phyloP scores from a whole-genome alignment of 2,329 filamentous ascomycete genomes.

The Fusarium humuli region DNA sequence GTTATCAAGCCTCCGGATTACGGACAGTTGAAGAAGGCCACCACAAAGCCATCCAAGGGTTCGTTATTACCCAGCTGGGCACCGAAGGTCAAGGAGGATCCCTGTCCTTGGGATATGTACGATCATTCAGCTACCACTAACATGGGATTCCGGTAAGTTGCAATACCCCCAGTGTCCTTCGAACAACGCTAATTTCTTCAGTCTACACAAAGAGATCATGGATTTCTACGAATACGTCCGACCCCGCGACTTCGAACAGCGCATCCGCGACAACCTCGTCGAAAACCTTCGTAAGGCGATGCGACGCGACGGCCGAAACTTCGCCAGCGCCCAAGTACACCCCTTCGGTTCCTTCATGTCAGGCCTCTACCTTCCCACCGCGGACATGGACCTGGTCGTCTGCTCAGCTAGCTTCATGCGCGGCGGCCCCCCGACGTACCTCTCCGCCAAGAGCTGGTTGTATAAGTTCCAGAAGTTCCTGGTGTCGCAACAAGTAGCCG shows the following conservation, averaged over 20 bases:
- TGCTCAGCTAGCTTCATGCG: slow-evolving; percentile 70
- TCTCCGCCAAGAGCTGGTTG: slow-evolving; percentile 66
- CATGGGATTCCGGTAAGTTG: slow-evolving; percentile 63
- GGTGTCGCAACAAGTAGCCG: slow-evolving; percentile 65
- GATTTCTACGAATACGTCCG: slow-evolving; percentile 90
- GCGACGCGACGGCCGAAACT: slow-evolving; percentile 60
- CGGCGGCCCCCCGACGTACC: slow-evolving; percentile 61
- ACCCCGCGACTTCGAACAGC: slow-evolving; percentile 80
- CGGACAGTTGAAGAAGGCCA: slow-evolving; percentile 63
- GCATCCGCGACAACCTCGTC: slow-evolving; percentile 78
- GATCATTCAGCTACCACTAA: slow-evolving; percentile 66
- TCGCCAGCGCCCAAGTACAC: slow-evolving; percentile 71
- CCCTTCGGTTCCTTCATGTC: slow-evolving; percentile 96
- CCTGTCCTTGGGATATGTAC: slow-evolving; percentile 71
- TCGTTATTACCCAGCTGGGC: slow-evolving; percentile 65
- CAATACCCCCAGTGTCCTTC: no score
- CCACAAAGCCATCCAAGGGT: slow-evolving; percentile 63
- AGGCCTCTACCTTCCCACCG: slow-evolving; percentile 75
- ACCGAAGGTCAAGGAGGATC: slow-evolving; percentile 54
- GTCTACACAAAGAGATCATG: slow-evolving; percentile 88
- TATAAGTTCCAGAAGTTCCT: slow-evolving; percentile 73
- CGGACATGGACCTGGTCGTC: slow-evolving; percentile 94
- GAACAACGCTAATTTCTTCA: slow-evolving; percentile 48
- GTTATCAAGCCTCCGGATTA: slow-evolving; percentile 70
- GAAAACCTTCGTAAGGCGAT: slow-evolving; percentile 73